Conservation (phyloP, 2,329 filamentous ascomycete genomes). For the Ophiostoma himal-ulmi region DNA sequence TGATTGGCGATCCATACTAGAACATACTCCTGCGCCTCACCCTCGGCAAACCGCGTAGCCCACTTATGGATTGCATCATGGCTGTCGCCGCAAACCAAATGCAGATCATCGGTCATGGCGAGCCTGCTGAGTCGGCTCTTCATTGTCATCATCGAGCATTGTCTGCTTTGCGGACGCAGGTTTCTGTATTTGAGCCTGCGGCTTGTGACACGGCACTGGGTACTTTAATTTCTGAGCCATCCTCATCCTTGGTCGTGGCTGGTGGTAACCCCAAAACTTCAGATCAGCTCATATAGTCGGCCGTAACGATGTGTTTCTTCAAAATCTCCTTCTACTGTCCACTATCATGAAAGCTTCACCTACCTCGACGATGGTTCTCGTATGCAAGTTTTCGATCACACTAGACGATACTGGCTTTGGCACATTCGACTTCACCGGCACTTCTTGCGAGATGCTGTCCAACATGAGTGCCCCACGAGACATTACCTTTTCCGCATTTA, state of each 20-base stretch:
- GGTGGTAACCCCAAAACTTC: not conserved
- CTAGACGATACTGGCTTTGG: constrained; percentile 33
- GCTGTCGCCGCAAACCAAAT: constrained; percentile 30
- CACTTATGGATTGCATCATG: constrained; percentile 30
- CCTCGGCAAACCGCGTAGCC: not conserved
- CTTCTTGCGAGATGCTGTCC: constrained; percentile 27
- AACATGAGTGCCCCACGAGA: constrained; percentile 24
- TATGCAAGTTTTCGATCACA: constrained; percentile 32
- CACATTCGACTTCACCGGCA: constrained; percentile 36
- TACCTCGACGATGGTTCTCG: constrained; percentile 39
- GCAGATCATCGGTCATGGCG: constrained; percentile 16
- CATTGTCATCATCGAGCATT: not conserved
- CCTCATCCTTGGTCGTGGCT: not conserved
- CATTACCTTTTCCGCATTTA: constrained; percentile 31
- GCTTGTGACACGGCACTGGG: not conserved
- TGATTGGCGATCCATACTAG: not conserved
- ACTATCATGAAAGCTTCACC: constrained; percentile 15
- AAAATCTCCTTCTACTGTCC: constrained; percentile 18
- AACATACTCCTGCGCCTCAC: not conserved
- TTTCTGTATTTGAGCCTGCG: not conserved
- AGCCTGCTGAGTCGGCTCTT: constrained; percentile 14
- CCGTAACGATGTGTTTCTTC: constrained; percentile 20
- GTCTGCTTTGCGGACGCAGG: not conserved
- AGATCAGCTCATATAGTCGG: constrained; percentile 19
- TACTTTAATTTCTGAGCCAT: not conserved